Evolutionary conservation across 768 basidiomycete species (phyloP).

Genomic region (Rhizopogon rudus): DNA sequence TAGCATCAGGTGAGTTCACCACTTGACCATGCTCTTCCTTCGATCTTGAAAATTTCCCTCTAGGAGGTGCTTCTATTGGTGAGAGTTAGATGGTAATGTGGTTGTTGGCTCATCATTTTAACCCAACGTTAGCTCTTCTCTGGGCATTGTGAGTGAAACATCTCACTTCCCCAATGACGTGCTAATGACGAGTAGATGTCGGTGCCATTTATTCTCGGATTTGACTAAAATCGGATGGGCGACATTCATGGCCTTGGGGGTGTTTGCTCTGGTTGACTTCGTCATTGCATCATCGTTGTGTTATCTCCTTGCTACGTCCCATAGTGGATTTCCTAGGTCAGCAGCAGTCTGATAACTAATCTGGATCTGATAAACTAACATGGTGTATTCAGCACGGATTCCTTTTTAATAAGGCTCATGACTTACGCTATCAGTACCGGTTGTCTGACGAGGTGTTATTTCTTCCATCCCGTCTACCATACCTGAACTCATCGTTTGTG

Average conservation of each 20-base stretch:
- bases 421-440: not conserved
- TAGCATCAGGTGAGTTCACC: not conserved
- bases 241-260: not conserved
- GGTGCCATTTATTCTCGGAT: not conserved
- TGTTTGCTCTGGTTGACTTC: not conserved
- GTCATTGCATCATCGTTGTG: constrained; percentile 1
- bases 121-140: not conserved
- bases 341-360: not conserved
- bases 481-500: not conserved
- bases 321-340: not conserved
- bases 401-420: constrained; percentile 1
- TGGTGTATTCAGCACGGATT: not conserved
- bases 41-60: not conserved
- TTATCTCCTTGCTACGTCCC: not conserved
- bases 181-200: constrained; percentile 1
- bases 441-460: not conserved
- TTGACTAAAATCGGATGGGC: not conserved
- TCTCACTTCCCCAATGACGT: not conserved
- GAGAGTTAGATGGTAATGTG: not conserved
- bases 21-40: no score
- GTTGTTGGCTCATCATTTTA: not conserved
- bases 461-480: not conserved
- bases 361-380: not conserved
- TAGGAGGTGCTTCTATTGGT: not conserved
- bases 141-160: not conserved